These are phyloP conservation scores for Lachnellula hyalina DNA, from an alignment of 2,329 filamentous ascomycete species.

Conservation along the genomic window DNA sequence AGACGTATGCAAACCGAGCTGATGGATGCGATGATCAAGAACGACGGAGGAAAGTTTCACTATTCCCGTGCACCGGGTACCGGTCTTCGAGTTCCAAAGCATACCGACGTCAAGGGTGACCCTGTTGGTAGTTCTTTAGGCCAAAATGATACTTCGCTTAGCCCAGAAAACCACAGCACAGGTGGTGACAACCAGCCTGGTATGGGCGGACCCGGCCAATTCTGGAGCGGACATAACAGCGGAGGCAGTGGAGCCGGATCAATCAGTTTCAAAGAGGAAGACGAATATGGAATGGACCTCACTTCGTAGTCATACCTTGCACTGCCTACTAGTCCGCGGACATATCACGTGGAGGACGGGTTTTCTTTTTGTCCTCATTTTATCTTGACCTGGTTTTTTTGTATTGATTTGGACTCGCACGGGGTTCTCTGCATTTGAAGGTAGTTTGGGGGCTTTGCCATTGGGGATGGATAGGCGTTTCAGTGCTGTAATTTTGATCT, in stretches of 20 bases:
- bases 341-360: not conserved
- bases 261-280: conserved; percentile 86
- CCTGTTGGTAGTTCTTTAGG: conserved; percentile 48
- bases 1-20: conserved; percentile 93
- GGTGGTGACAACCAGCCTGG: conserved; percentile 26
- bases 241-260: conserved; percentile 62
- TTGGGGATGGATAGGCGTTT: conserved; percentile 16
- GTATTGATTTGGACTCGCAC: conserved; percentile 27
- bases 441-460: conserved; percentile 23
- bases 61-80: conserved; percentile 82
- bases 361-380: conserved; percentile 17
- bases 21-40: conserved; percentile 78
- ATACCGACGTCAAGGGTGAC: conserved; percentile 87
- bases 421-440: conserved; percentile 32
- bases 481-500: conserved; percentile 10
- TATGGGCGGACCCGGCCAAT: conserved; percentile 39
- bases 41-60: conserved; percentile 64
- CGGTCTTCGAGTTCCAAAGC: conserved; percentile 84
- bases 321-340: not conserved
- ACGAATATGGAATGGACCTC: conserved; percentile 84
- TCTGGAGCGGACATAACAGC: conserved; percentile 66
- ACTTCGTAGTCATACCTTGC: conserved; percentile 35
- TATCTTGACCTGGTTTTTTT: conserved; percentile 18
- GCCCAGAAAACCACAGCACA: conserved; percentile 38
- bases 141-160: conserved; percentile 43